Base-by-base conservation (phyloP, 2,329 filamentous ascomycete genomes). In the Nemania sp. region DNA sequence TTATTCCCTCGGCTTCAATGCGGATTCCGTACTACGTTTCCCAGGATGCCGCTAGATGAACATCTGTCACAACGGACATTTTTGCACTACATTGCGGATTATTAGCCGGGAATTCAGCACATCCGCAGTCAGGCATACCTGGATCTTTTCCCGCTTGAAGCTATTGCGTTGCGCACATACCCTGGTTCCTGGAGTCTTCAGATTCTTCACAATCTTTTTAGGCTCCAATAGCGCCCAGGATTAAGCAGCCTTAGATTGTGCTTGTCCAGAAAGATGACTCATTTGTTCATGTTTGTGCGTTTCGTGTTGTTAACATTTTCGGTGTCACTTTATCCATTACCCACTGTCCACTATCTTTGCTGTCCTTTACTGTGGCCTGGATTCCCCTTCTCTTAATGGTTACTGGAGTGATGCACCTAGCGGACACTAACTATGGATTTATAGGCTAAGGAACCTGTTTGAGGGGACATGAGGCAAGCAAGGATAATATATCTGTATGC, bases 281-380 rank as follows among this genome's bases (percentile, higher is more conserved):
- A 45, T 62, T 68, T 53, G 51, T 58, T 64, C 47, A 60, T 57
- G 57, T 68, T 65, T 54, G 47, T 67, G 41, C 58, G 52, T 70
- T 61, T 64, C 60, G 53, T 35, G 32, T 57, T 51, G 11, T 54
- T 24, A 51, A 29, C 4, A 5, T 56, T 45, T 60, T 52, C 57
- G n/a, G 22, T 27, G 10, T 51, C 18, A 22, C 47, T 60, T 55
- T 10, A 55, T 45, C 15, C 26, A n/a, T 32, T 43, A 24, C 38
- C 32, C 26, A 26, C 24, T 57, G 24, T 47, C 32, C 26, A 26
- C 24, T 57, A 20, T 41, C n/a, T 26, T 29, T 55, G 5, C 29
- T 51, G 27, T 35, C 24, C 15, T 27, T 65, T 38, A 20, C 38
- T 10, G 8, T 15, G 62, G 60, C 27, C 57, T 29, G 55, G 58